A percentile compares a stretch with the other conserved stretches of the same genome.
Conservation (phyloP, 1,284 basidiomycete genomes). For the Sparassis latifolia region DNA sequence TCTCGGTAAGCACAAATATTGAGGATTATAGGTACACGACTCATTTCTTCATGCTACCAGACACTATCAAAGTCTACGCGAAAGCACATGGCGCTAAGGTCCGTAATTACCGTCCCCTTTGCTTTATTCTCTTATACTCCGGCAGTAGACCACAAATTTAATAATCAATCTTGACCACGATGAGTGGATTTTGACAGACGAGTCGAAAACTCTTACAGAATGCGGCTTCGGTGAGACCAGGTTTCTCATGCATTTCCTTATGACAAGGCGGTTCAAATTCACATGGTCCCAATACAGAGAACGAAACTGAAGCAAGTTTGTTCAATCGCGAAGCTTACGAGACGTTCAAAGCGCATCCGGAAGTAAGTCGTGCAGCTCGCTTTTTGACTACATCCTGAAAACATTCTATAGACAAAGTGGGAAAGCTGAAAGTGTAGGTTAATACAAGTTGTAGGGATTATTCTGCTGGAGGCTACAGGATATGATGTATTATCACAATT, state of each 20-base stretch:
- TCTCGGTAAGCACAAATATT: constrained; percentile 45
- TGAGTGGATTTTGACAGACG: constrained; percentile 82
- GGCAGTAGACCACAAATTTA: constrained; percentile 76
- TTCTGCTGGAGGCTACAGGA: too few species aligned
- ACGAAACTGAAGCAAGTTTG: constrained; percentile 90
- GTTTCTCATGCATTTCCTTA: constrained; percentile 19
- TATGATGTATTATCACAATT: too few species aligned
- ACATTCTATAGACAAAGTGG: constrained; percentile 18
- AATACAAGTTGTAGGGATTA: too few species aligned
- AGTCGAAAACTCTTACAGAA: constrained; percentile 54
- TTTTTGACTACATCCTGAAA: too few species aligned
- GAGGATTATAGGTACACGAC: background rate
- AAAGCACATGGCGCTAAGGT: constrained; percentile 94
- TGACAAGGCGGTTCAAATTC: background rate
- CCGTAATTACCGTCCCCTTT: background rate
- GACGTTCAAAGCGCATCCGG: constrained; percentile 74
- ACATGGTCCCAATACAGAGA: constrained; percentile 49
- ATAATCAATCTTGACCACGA: constrained; percentile 95
- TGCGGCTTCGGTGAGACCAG: constrained; percentile 60
- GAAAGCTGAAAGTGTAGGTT: constrained; percentile 2
- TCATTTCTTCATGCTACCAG: constrained; percentile 30
- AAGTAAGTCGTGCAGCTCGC: constrained; percentile 37
- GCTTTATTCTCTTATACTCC: too few species aligned
- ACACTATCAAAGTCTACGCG: constrained; percentile 93
- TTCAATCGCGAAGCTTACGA: constrained; percentile 79